Evolutionary conservation across 2,329 filamentous ascomycete genomes (phyloP), one percentile per base, ranked within the genome.

Genomic region (Ciborinia camelliae): DNA sequence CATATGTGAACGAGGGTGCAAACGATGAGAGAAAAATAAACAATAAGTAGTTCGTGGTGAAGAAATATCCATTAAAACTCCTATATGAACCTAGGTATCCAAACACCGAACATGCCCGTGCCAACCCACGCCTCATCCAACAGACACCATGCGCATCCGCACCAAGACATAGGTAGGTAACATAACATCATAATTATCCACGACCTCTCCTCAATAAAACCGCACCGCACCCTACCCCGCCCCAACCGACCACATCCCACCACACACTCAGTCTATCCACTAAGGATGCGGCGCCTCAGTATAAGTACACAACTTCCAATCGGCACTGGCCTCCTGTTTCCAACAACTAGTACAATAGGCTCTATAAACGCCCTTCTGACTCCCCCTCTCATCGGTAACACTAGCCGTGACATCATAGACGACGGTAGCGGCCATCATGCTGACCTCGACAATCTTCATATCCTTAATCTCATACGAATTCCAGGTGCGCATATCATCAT

Each of bases 251-350:
- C 20, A n/a, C n/a, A n/a, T n/a, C n/a, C n/a, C n/a, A n/a, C n/a
- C n/a, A n/a, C n/a, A n/a, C n/a, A n/a, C n/a, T n/a, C n/a, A n/a
- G n/a, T n/a, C 32, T 32, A 23, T 37, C 51, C 51, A 23, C 39
- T 55, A 63, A 37, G 43, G n/a, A 51, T 57, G 61, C 30, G 61
- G 61, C 18, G 61, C 51, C 43, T 63, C 61, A 18, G 52, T 58
- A 48, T 63, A 63, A 30, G 61, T 57, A 50, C 61, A 63, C 23
- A 63, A 30, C 61, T 63, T 63, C 61, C 61, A 63, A 20, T 63
- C 52, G 30, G 51, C 52, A 9, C 61, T 63, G 1, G 61, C 51
- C 61, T 58, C 39, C 30, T 63, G 61, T 14, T 63, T 63, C 61
- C 61, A 63, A 39, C 39, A 45, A 63, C 61, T 63, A 32, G 61